These are phyloP conservation scores for Turritis glabra DNA, from an alignment of 345 rosid genomes.

Conservation along the genomic window DNA sequence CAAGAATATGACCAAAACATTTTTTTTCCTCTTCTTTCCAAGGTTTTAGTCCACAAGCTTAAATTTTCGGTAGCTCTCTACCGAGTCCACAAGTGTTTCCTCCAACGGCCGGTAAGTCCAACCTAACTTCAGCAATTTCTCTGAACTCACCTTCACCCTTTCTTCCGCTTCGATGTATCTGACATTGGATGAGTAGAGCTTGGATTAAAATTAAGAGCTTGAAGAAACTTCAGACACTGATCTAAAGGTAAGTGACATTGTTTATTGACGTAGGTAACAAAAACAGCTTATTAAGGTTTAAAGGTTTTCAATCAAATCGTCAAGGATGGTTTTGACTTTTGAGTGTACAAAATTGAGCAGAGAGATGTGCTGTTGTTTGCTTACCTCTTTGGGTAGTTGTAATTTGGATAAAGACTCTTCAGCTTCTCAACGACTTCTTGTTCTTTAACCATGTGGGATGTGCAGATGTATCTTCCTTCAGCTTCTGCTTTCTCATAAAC, in stretches of 20 bases:
- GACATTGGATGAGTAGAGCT: conserved; percentile 21
- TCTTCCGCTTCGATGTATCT: conserved; percentile 44
- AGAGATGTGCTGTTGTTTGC: background rate
- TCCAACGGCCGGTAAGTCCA: conserved; percentile 61
- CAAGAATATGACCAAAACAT: background rate
- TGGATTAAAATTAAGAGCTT: conserved; percentile 9
- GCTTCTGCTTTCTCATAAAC: conserved; percentile 62
- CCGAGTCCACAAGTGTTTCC: conserved; percentile 57
- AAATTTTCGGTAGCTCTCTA: conserved; percentile 48
- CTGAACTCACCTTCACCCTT: conserved; percentile 36
- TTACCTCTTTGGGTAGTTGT: conserved; percentile 60
- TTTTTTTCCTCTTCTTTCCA: conserved; percentile 7
- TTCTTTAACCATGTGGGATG: conserved; percentile 35
- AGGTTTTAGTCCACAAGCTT: conserved; percentile 46
- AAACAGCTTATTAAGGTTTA: background rate
- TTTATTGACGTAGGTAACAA: background rate
- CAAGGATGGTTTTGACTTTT: background rate
- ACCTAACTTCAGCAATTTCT: conserved; percentile 53
- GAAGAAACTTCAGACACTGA: background rate
- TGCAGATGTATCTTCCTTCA: conserved; percentile 71
- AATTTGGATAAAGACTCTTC: conserved; percentile 53
- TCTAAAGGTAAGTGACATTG: background rate
- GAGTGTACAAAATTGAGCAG: background rate
- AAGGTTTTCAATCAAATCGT: background rate
- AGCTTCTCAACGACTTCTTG: conserved; percentile 48